Conservation (phyloP, 306 rosid species). For the Myrica gale region DNA sequence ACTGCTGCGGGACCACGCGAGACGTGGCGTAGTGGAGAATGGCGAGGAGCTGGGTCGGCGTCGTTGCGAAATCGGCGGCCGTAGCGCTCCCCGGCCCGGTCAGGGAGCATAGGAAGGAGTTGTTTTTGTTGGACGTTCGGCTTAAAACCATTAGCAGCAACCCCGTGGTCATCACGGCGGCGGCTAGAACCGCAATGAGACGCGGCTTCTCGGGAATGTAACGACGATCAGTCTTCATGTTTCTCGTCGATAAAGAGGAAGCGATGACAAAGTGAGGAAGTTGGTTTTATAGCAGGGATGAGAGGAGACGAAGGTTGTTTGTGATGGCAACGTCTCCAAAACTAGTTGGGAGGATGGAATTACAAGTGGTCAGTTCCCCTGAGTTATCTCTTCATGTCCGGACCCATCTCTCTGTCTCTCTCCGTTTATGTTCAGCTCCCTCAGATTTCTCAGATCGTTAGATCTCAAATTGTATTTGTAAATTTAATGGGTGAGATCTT, state of each 20-base stretch:
- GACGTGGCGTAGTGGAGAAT: constrained; percentile 84
- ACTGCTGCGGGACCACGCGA: constrained; percentile 45
- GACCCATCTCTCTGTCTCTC: too few relatives aligned
- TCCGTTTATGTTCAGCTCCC: too few relatives aligned
- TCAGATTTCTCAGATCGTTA: too few relatives aligned
- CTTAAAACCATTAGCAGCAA: constrained; percentile 33
- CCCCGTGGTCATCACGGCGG: constrained; percentile 27
- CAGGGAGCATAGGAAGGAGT: constrained; percentile 25
- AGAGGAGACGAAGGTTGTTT: not conserved
- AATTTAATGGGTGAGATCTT: too few relatives aligned
- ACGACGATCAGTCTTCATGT: constrained; percentile 37
- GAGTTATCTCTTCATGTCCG: not conserved
- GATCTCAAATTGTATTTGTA: too few relatives aligned
- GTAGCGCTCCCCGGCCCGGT: constrained; percentile 13
- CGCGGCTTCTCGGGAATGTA: constrained; percentile 22
- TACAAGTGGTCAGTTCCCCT: not conserved
- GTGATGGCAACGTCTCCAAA: not conserved
- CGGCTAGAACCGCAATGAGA: constrained; percentile 25
- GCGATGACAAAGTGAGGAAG: not conserved
- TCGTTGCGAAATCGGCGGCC: constrained; percentile 22
- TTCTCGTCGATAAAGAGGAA: not conserved
- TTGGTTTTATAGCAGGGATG: not conserved
- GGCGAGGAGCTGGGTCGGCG: constrained; percentile 45
- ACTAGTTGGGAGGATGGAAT: not conserved
- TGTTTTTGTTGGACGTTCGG: constrained; percentile 6